phyloP scores from a whole-genome alignment of 176 grass and related monocot species.

The Dactylis glomerata region DNA sequence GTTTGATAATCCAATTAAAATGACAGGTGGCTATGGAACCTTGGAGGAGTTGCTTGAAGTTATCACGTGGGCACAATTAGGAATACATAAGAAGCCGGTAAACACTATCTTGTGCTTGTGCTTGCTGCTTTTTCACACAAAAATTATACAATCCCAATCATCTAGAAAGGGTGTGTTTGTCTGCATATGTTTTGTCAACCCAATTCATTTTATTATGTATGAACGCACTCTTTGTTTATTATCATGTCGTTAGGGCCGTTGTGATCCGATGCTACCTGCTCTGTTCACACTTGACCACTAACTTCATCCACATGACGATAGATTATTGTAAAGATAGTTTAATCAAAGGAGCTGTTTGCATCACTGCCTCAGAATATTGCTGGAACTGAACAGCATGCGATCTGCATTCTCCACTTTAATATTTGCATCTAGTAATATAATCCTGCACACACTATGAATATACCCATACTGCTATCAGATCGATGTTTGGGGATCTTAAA shows the following conservation, averaged over 20 bases:
- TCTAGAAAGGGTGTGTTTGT: background rate
- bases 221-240: slow-evolving; percentile 19
- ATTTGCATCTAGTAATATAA: slow-evolving; percentile 25
- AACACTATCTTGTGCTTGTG: background rate
- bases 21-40: slow-evolving; percentile 83
- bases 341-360: slow-evolving; percentile 1
- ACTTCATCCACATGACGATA: slow-evolving; percentile 11
- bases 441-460: slow-evolving; percentile 38
- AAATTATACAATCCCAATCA: background rate
- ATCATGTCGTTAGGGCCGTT: slow-evolving; percentile 37
- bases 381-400: slow-evolving; percentile 17
- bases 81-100: slow-evolving; percentile 98
- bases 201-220: background rate
- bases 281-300: slow-evolving; percentile 23
- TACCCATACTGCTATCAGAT: slow-evolving; percentile 31
- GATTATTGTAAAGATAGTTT: slow-evolving; percentile 1
- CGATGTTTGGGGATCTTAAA: slow-evolving; percentile 38
- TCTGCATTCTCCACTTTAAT: slow-evolving; percentile 42
- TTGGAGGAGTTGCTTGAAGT: slow-evolving; percentile 91
- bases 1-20: background rate
- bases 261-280: slow-evolving; percentile 32
- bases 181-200: slow-evolving; percentile 23
- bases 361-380: slow-evolving; percentile 27
- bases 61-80: slow-evolving; percentile 91
- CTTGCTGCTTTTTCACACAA: background rate